These are phyloP conservation scores for Tylopilus plumbeoviolaceoides DNA, from an alignment of 768 basidiomycete genomes.

Conservation along the genomic window DNA sequence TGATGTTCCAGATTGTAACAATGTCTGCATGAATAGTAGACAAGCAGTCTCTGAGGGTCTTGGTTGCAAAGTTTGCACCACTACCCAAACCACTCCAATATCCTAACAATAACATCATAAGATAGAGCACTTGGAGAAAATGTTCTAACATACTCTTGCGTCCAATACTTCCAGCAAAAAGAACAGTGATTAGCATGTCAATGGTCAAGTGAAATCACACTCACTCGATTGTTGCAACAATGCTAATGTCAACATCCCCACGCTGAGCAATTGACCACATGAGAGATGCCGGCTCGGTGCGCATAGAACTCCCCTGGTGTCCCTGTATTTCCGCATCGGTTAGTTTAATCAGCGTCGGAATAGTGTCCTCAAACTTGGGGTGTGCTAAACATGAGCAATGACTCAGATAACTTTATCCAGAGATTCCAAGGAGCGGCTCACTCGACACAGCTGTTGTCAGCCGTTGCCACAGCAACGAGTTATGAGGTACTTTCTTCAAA, in stretches of 20 bases:
- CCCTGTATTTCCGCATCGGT: slow-evolving; percentile 6
- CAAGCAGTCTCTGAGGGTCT: neutral
- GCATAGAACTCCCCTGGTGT: neutral
- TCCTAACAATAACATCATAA: neutral
- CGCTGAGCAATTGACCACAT: slow-evolving; percentile 7
- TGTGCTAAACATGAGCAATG: neutral
- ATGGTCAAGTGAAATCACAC: neutral
- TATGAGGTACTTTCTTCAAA: neutral
- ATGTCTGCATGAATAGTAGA: slow-evolving; percentile 7
- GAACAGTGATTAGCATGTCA: neutral
- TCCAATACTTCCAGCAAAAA: neutral
- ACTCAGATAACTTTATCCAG: no score
- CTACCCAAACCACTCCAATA: slow-evolving; percentile 1
- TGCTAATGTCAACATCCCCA: neutral
- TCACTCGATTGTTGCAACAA: slow-evolving; percentile 5
- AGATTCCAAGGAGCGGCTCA: neutral
- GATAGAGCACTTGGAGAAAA: neutral
- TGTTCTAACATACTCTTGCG: neutral
- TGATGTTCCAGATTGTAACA: slow-evolving; percentile 6
- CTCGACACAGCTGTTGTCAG: slow-evolving; percentile 1
- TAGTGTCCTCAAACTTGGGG: neutral
- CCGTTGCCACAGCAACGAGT: slow-evolving; percentile 5
- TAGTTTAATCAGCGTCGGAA: slow-evolving; percentile 1
- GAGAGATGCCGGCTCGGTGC: neutral
- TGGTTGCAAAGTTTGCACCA: neutral